These are phyloP conservation scores for Saposhnikovia divaricata DNA, from an alignment of 129 eudicot genomes.

Conservation along the genomic window DNA sequence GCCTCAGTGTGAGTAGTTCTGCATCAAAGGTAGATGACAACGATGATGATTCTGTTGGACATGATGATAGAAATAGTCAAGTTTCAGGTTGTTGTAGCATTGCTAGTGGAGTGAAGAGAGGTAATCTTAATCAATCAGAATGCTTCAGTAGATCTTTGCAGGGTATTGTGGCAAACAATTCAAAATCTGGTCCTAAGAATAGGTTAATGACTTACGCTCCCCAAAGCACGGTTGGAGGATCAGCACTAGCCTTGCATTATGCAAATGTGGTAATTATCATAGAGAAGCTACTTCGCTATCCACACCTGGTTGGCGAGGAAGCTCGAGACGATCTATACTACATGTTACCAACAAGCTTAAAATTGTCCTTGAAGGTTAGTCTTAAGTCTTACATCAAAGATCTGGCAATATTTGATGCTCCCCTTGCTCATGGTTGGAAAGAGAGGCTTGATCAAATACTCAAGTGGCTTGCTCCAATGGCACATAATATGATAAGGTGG, in stretches of 20 bases:
- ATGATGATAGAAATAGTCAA: conserved; percentile 57
- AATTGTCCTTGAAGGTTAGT: conserved; percentile 49
- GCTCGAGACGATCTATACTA: conserved; percentile 86
- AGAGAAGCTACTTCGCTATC: conserved; percentile 76
- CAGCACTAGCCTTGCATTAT: conserved; percentile 88
- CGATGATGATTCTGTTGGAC: conserved; percentile 32
- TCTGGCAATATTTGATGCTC: conserved; percentile 78
- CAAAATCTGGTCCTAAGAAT: conserved; percentile 32
- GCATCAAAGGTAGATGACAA: conserved; percentile 61
- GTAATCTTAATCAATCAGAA: conserved; percentile 26
- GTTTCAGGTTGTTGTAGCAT: conserved; percentile 51
- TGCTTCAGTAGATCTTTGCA: conserved; percentile 25
- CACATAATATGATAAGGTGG: conserved; percentile 97
- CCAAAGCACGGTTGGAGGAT: conserved; percentile 73
- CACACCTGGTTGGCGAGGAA: conserved; percentile 88
- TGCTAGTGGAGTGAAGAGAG: conserved; percentile 42
- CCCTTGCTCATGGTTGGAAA: conserved; percentile 96
- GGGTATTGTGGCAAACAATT: conserved; percentile 9
- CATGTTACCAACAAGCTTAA: conserved; percentile 84
- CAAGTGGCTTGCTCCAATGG: conserved; percentile 71
- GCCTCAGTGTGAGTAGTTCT: conserved; percentile 66
- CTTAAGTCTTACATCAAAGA: conserved; percentile 56
- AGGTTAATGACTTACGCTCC: conserved; percentile 46
- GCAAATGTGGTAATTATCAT: conserved; percentile 85
- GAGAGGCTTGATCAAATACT: conserved; percentile 57